Conservation (phyloP, 129 eudicot genomes). For the Glebionis coronaria region DNA sequence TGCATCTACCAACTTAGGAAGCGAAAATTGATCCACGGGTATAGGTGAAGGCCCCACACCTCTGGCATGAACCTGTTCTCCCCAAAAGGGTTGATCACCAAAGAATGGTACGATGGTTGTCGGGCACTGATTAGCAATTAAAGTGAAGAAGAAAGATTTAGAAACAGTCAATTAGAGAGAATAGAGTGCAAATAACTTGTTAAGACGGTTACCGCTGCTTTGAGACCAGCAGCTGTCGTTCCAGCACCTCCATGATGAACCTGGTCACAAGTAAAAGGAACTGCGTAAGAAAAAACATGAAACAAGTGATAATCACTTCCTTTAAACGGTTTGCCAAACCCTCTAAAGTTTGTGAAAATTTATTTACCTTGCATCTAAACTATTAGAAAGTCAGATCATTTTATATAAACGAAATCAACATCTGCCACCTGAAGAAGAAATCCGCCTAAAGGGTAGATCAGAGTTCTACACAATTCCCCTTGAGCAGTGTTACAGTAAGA, state of each 20-base stretch:
- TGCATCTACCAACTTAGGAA: conserved; percentile 72
- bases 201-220: conserved; percentile 66
- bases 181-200: background rate
- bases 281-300: too few species aligned
- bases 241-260: conserved; percentile 99
- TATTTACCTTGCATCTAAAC: too few species aligned
- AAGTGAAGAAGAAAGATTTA: background rate
- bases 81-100: conserved; percentile 99
- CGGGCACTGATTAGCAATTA: conserved; percentile 67
- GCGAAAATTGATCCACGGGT: conserved; percentile 79
- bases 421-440: too few species aligned
- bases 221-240: conserved; percentile 99
- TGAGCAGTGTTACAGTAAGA: background rate
- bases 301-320: too few species aligned
- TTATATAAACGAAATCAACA: too few species aligned
- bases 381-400: too few species aligned
- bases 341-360: too few species aligned
- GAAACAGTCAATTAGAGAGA: background rate
- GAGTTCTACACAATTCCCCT: too few species aligned
- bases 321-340: too few species aligned
- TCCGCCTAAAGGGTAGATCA: too few species aligned
- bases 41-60: conserved; percentile 97
- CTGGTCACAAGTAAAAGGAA: conserved; percentile 43
- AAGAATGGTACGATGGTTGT: conserved; percentile 94
- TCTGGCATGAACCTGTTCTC: conserved; percentile 93